Evolutionary conservation across 495 filamentous ascomycete genomes (phyloP), one percentile per base, ranked within the genome.

Genomic region (Xylaria venustula): DNA sequence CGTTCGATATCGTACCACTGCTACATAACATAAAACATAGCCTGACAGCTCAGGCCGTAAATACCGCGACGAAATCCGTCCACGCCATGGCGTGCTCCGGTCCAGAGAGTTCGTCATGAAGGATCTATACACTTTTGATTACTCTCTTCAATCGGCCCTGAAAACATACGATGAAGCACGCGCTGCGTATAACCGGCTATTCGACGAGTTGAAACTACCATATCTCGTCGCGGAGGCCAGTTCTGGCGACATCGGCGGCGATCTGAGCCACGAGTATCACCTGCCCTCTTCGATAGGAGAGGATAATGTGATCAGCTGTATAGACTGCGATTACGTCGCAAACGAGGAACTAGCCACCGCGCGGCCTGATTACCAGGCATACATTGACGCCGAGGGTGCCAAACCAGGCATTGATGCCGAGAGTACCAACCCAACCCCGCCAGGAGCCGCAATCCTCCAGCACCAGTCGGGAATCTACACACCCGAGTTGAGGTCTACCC

Each of bases 81-180:
- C 95, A 7, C 81, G 94, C 36, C 89, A 96, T 64, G 95, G 94
- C 12, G 79, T 98, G 1, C 81, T 98, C 11, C 87, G 94, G n/a
- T 89, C 91, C 0, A 86, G 90, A 61, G 94, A 98, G 66, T 98
- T 98, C 66, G 74, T 91, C 55, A 98, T 98, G 94, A 98, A 98
- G 75, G 94, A 98, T 72, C 83, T 98, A 1, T 98, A 98, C 69
- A 98, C 95, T 0, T 98, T 98, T 65, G 94, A 98, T 73, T 76
- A 79, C 55, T 88, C 75, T 37, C 67, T 81, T 2, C 68, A 84
- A 22, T 73, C 83, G 6, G 94, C 94, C 0, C 73, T 91, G 1
- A 76, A 85, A 45, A 96, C 94, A 1, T 98, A 98, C 65, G 64
- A 83, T 5, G 71, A 82, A 19, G 92, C 96, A 4, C 81, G 87